A percentile compares a stretch with the other conserved stretches of the same genome.
These are phyloP conservation scores for Calonectria ilicicola DNA, from an alignment of 2,329 filamentous ascomycete species.

Conservation along the genomic window DNA sequence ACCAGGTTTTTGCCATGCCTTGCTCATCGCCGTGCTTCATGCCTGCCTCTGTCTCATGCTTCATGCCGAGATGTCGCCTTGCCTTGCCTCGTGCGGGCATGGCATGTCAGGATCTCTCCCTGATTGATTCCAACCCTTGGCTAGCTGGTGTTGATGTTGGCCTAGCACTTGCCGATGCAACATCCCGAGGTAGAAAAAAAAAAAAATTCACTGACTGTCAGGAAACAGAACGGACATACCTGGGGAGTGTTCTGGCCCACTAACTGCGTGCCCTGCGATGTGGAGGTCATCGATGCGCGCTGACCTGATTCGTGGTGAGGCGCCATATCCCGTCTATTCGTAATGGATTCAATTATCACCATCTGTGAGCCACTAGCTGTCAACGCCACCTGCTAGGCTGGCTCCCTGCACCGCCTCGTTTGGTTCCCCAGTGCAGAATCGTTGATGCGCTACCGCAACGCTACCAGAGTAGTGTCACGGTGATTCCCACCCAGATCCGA, in stretches of 20 bases:
- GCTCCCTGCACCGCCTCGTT: slow-evolving; percentile 1
- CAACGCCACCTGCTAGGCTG: slow-evolving; percentile 17
- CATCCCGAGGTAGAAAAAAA: slow-evolving; percentile 1
- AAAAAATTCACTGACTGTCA: slow-evolving; percentile 5
- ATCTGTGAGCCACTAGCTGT: slow-evolving; percentile 13
- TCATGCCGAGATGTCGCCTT: not conserved
- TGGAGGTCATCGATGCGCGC: slow-evolving; percentile 1
- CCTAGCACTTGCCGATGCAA: slow-evolving; percentile 20
- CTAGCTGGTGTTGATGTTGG: slow-evolving; percentile 6
- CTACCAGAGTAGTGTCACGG: slow-evolving; percentile 24
- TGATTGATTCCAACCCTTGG: slow-evolving; percentile 15
- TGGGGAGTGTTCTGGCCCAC: slow-evolving; percentile 9
- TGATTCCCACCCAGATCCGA: slow-evolving; percentile 10
- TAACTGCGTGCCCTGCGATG: slow-evolving; percentile 4
- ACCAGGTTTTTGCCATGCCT: not conserved
- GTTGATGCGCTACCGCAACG: slow-evolving; percentile 19
- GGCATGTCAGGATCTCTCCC: not conserved
- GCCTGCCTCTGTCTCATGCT: not conserved
- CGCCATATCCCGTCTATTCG: not conserved
- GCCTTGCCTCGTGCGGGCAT: not conserved
- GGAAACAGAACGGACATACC: slow-evolving; percentile 27
- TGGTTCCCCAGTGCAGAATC: slow-evolving; percentile 6
- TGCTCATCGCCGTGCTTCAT: slow-evolving; percentile 4
- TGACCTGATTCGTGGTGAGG: slow-evolving; percentile 17
- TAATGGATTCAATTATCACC: slow-evolving; percentile 17